Evolutionary conservation across 352 stramenopile species (phyloP).

Genomic region (Phytopythium delawarense): DNA sequence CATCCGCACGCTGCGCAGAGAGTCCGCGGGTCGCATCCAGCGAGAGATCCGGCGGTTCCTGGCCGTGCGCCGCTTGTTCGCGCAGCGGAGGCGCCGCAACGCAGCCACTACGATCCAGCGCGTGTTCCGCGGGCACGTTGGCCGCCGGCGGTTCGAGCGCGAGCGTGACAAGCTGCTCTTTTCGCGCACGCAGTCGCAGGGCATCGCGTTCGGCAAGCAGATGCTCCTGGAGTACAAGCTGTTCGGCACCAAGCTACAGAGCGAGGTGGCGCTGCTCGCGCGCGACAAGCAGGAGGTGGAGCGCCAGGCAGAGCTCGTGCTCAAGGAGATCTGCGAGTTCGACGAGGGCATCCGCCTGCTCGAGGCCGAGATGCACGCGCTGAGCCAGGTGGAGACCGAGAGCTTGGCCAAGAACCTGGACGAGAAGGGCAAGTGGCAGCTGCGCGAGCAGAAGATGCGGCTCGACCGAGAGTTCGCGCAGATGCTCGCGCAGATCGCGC

Average conservation of each 20-base stretch:
- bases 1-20: slow-evolving; percentile 45
- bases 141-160: slow-evolving; percentile 61
- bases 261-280: slow-evolving; percentile 89
- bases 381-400: slow-evolving; percentile 90
- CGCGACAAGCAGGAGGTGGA: slow-evolving; percentile 89
- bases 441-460: slow-evolving; percentile 93
- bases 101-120: slow-evolving; percentile 82
- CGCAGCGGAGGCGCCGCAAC: slow-evolving; percentile 45
- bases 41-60: slow-evolving; percentile 61
- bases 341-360: slow-evolving; percentile 89
- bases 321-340: slow-evolving; percentile 93
- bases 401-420: slow-evolving; percentile 70
- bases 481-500: slow-evolving; percentile 92
- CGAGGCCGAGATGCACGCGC: slow-evolving; percentile 91
- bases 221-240: slow-evolving; percentile 96
- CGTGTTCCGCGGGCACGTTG: slow-evolving; percentile 85
- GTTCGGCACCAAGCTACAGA: slow-evolving; percentile 92
- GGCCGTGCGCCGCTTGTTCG: slow-evolving; percentile 46
- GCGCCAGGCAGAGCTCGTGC: slow-evolving; percentile 81
- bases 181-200: slow-evolving; percentile 89
- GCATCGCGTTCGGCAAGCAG: slow-evolving; percentile 94
- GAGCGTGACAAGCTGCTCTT: slow-evolving; percentile 96
- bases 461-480: slow-evolving; percentile 93
- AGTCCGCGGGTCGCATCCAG: slow-evolving; percentile 78
- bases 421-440: slow-evolving; percentile 79